Conservation (phyloP, 345 rosid species). For the Pelargonium nanum region DNA sequence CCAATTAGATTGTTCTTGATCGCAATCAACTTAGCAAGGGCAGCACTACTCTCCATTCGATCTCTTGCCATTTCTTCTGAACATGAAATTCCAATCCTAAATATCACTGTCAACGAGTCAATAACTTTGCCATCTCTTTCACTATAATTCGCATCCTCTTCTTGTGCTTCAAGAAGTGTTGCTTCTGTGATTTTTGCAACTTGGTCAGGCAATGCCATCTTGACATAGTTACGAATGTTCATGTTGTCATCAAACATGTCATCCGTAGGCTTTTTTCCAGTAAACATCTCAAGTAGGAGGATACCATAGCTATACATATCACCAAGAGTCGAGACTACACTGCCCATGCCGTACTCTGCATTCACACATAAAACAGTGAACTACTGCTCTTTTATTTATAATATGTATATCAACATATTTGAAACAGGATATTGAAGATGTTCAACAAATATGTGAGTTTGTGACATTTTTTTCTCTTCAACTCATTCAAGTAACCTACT, state of each 20-base stretch:
- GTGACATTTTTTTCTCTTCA: no score
- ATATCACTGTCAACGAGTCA: constrained; percentile 6
- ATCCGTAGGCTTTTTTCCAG: constrained; percentile 20
- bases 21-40: constrained; percentile 6
- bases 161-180: constrained; percentile 12
- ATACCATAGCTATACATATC: constrained; percentile 30
- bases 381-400: no score
- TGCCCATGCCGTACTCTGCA: constrained; percentile 20
- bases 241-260: constrained; percentile 19
- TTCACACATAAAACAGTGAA: no score
- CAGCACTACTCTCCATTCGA: constrained; percentile 9
- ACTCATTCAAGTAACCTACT: no score
- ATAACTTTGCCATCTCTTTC: constrained; percentile 3
- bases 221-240: constrained; percentile 17
- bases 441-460: no score
- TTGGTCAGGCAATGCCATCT: constrained; percentile 14
- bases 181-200: constrained; percentile 7
- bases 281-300: constrained; percentile 23
- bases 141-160: not conserved
- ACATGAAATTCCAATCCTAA: constrained; percentile 13
- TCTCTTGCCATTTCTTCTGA: constrained; percentile 14
- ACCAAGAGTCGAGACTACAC: constrained; percentile 19
- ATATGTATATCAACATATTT: no score
- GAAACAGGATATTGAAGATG: no score
- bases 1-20: no score